Conservation (phyloP, 805 yeast species). For the Scheffersomyces ergatensis region DNA sequence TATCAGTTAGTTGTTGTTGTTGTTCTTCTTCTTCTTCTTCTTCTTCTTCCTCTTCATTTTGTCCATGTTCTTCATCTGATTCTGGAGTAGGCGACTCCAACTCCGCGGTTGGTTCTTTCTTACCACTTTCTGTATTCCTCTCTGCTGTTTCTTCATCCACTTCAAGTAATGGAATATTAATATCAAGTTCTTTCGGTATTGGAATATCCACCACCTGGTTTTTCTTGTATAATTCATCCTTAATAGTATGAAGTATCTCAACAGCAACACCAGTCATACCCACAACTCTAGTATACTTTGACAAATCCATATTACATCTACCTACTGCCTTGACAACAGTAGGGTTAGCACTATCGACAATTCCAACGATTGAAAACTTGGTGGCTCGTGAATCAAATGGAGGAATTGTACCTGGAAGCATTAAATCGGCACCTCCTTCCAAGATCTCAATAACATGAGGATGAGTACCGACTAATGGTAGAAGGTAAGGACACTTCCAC, state of each 20-base stretch:
- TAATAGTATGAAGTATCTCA: constrained; percentile 59
- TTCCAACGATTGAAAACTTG: constrained; percentile 65
- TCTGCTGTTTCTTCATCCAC: constrained; percentile 6
- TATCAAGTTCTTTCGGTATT: constrained; percentile 25
- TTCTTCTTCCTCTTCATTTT: background rate
- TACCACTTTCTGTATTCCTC: too few species aligned
- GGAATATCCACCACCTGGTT: constrained; percentile 44
- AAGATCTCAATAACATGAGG: constrained; percentile 67
- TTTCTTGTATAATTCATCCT: constrained; percentile 59
- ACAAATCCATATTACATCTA: constrained; percentile 48
- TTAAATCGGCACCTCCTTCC: constrained; percentile 76
- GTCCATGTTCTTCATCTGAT: background rate
- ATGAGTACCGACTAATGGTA: constrained; percentile 73
- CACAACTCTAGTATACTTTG: constrained; percentile 42
- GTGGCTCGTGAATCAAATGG: constrained; percentile 52
- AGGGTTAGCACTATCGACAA: constrained; percentile 62
- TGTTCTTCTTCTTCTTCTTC: background rate
- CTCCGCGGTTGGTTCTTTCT: background rate
- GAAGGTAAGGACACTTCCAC: constrained; percentile 64
- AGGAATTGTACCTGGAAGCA: constrained; percentile 69
- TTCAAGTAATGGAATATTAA: constrained; percentile 33
- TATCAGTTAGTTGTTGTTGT: background rate
- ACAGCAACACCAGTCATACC: constrained; percentile 81
- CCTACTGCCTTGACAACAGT: constrained; percentile 74
- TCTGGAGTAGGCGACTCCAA: background rate